Percentiles rank a stretch among this genome's conserved stretches.
These are phyloP conservation scores for Exophiala sp. DNA, from an alignment of 2,329 filamentous ascomycete species.

Conservation along the genomic window DNA sequence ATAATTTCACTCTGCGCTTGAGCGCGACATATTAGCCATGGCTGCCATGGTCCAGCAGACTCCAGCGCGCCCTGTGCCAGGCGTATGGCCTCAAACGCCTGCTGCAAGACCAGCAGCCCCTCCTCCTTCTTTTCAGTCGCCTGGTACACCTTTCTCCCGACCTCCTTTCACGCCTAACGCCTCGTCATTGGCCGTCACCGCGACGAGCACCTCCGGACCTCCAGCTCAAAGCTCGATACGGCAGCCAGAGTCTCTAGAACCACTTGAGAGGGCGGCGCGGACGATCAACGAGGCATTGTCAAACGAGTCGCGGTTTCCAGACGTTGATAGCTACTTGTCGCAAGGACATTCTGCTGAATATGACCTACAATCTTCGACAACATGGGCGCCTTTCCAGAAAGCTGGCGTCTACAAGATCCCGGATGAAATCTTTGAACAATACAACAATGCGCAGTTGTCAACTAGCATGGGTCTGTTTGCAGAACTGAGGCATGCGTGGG, in stretches of 20 bases:
- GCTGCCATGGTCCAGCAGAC: conserved; percentile 37
- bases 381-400: conserved; percentile 88
- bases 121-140: conserved; percentile 36
- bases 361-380: conserved; percentile 64
- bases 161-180: conserved; percentile 7
- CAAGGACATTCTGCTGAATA: conserved; percentile 94
- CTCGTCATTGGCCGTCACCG: conserved; percentile 6
- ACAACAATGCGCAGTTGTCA: conserved; percentile 79
- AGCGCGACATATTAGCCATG: conserved; percentile 34
- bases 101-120: conserved; percentile 36
- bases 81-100: conserved; percentile 41
- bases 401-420: conserved; percentile 84
- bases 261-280: conserved; percentile 73
- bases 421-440: conserved; percentile 86
- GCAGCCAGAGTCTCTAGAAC: conserved; percentile 52
- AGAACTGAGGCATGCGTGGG: conserved; percentile 91
- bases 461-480: conserved; percentile 96
- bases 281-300: conserved; percentile 78
- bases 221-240: conserved; percentile 18
- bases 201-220: conserved; percentile 10
- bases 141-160: conserved; percentile 27
- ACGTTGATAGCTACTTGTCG: conserved; percentile 82
- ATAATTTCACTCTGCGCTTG: conserved; percentile 7
- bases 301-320: conserved; percentile 73
- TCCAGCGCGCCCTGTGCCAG: conserved; percentile 40